Evolutionary conservation across 139 green algal species (phyloP), one percentile per base, ranked within the genome.

Genomic region (Coelastrella sp.): DNA sequence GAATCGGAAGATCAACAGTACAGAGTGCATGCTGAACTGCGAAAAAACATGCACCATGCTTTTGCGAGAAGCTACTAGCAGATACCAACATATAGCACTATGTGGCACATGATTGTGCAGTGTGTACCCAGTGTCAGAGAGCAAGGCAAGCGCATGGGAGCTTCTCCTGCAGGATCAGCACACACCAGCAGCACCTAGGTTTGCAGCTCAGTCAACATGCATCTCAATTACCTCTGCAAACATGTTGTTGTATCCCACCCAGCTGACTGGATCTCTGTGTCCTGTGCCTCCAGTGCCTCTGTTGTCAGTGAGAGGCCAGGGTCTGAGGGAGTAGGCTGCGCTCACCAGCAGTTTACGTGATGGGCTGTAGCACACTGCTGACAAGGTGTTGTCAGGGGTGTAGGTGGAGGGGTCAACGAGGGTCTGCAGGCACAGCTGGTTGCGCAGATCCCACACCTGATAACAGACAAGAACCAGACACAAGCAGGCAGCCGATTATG

Each of bases 361-460:
- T 19, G 57, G 57, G 57, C 59, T 59, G 40, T 62, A 83, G 6
- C 35, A 40, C 0, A 83, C 13, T 5, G 40, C 76, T 38, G 76
- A 62, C 21, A 73, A 7, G 8, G 75, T 82, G 53, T 82, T 51
- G 5, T 69, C 50, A n/a, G 75, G 50, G 34, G 17, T 37, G 53
- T 48, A 43, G 2, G 35, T 69, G 35, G 35, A 9, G 21, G 62
- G 57, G n/a, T 82, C 75, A 45, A n/a, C 3, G 34, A 83, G 57
- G 4, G 76, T 83, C 38, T 83, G 76, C 11, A 83, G 38, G 57
- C 76, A 83, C 15, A 53, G 76, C 38, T 83, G 76, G 76, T 83
- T 83, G 57, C 76, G 57, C 25, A 83, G 57, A 57, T 83, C 76
- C 76, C 76, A 83, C 35, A 83, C 57, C 76, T 83, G 23, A 62